phyloP scores from a whole-genome alignment of 106 monocot genomes.

The Agapanthus africanus region DNA sequence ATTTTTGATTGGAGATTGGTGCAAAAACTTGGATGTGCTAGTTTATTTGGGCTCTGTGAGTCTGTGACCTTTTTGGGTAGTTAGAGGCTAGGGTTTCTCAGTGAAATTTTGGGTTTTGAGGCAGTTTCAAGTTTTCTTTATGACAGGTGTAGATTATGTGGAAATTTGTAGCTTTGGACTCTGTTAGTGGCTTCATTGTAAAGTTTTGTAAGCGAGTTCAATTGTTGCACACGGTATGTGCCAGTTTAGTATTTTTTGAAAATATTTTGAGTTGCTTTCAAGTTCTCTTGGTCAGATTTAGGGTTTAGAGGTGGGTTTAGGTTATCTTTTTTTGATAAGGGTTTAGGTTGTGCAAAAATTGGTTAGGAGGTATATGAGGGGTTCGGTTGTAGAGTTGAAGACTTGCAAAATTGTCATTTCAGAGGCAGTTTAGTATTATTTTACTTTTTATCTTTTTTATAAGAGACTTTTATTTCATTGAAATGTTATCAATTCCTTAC shows the following conservation, averaged over 20 bases:
- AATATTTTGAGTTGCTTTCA: neutral
- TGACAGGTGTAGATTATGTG: neutral
- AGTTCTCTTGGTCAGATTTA: slow-evolving; percentile 3
- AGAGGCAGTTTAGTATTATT: neutral
- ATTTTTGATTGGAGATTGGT: neutral
- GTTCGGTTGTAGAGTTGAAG: neutral
- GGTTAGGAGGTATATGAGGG: neutral
- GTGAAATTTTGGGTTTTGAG: slow-evolving; percentile 5
- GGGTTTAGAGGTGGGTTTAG: slow-evolving; percentile 1
- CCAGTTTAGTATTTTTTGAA: neutral
- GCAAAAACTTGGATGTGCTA: no score
- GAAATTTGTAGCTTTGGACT: neutral
- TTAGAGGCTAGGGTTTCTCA: no score
- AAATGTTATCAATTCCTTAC: no score
- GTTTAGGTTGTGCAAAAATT: neutral
- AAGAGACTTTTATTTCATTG: no score
- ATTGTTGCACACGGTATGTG: neutral
- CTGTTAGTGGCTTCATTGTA: neutral
- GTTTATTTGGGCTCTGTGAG: no score
- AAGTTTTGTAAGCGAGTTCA: neutral
- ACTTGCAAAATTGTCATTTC: neutral
- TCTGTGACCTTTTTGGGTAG: no score
- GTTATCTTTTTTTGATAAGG: neutral
- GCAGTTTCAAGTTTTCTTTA: neutral
- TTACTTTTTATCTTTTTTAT: neutral